Evolutionary conservation across 2,329 filamentous ascomycete species (phyloP).

Genomic region (Apiospora arundinis): DNA sequence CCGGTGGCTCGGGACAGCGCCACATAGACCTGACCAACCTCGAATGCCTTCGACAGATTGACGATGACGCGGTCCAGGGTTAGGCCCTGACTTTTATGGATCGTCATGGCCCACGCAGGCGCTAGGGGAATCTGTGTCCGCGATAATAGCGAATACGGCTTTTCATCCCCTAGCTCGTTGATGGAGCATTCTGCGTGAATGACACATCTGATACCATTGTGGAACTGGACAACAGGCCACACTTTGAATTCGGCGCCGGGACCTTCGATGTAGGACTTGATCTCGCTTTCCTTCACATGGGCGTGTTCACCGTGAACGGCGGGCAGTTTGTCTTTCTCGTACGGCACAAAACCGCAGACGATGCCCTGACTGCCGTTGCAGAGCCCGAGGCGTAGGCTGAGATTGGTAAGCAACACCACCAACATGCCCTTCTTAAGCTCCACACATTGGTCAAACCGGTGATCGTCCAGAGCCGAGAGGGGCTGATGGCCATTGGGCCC

Average conservation of each 20-base stretch:
- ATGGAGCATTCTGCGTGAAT: constrained; percentile 60
- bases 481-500: constrained; percentile 35
- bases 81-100: constrained; percentile 69
- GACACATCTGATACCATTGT: constrained; percentile 50
- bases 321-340: constrained; percentile 39
- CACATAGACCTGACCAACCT: constrained; percentile 64
- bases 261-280: constrained; percentile 45
- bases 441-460: constrained; percentile 51
- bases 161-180: constrained; percentile 50
- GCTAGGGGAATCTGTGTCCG: constrained; percentile 67
- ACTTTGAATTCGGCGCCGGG: constrained; percentile 38
- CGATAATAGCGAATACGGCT: constrained; percentile 54
- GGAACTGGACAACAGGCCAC: constrained; percentile 61
- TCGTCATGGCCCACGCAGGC: constrained; percentile 67
- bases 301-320: constrained; percentile 47
- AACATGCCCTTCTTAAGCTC: constrained; percentile 57
- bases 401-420: constrained; percentile 59
- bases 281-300: constrained; percentile 41
- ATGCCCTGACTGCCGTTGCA: constrained; percentile 56
- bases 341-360: constrained; percentile 50
- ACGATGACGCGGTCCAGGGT: constrained; percentile 65
- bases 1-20: constrained; percentile 60
- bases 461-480: constrained; percentile 49
- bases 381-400: constrained; percentile 48
- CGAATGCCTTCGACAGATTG: constrained; percentile 55